phyloP scores from a whole-genome alignment of 768 basidiomycete species.

The Mycena polygramma region DNA sequence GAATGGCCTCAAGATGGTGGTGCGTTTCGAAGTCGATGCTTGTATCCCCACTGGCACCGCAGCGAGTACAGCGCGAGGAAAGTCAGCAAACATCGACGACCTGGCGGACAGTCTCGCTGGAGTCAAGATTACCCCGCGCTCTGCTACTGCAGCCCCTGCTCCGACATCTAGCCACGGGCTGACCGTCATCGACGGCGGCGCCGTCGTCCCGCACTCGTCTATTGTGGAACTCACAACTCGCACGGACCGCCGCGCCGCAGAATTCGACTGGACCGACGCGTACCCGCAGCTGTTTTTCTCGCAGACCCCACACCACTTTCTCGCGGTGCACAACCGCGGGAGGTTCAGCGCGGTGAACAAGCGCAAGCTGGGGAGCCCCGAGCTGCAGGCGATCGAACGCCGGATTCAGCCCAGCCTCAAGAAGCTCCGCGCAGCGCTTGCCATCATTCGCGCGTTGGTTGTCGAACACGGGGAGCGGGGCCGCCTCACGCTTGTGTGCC shows the following conservation, averaged over 20 bases:
- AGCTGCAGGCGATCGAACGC: conserved; percentile 48
- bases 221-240: conserved; percentile 64
- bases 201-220: conserved; percentile 55
- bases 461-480: conserved; percentile 65
- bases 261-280: conserved; percentile 68
- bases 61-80: conserved; percentile 22
- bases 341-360: conserved; percentile 65
- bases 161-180: conserved; percentile 35
- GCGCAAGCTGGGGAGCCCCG: conserved; percentile 54
- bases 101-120: conserved; percentile 50
- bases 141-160: conserved; percentile 31
- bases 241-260: conserved; percentile 45
- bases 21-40: conserved; percentile 72
- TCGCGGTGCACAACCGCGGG: conserved; percentile 71
- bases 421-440: conserved; percentile 55
- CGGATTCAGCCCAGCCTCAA: conserved; percentile 52
- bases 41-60: conserved; percentile 47
- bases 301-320: conserved; percentile 71
- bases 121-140: conserved; percentile 43
- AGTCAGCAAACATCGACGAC: conserved; percentile 49
- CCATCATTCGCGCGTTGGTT: conserved; percentile 62
- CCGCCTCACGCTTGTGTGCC: conserved; percentile 68
- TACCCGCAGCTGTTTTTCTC: conserved; percentile 80
- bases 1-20: conserved; percentile 67
- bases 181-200: conserved; percentile 42